Evolutionary conservation across 2,329 filamentous ascomycete species (phyloP).

Genomic region (Pestalotiopsis fici): DNA sequence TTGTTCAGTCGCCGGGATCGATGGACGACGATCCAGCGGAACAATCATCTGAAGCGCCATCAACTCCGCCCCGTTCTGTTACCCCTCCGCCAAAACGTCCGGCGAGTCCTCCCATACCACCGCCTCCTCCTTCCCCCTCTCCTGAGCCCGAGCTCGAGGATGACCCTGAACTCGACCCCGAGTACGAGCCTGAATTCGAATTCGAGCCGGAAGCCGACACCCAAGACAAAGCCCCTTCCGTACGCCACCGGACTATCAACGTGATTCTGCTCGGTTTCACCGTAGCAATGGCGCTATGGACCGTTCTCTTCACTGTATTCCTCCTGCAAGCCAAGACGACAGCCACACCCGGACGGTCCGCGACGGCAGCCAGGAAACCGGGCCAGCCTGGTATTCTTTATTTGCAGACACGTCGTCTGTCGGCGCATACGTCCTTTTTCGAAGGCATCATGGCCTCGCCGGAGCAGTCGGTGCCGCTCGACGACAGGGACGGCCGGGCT

Average conservation of each 20-base stretch:
- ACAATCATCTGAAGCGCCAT: no score
- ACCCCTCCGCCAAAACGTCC: no score
- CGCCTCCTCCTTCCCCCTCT: background rate
- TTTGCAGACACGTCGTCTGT: background rate
- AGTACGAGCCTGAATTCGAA: background rate
- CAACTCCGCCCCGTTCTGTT: no score
- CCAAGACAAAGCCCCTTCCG: background rate
- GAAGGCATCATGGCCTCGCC: background rate
- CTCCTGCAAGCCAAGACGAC: background rate
- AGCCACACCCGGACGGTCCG: background rate
- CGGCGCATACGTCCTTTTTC: conserved; percentile 2
- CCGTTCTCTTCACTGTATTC: background rate
- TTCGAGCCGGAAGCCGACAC: background rate
- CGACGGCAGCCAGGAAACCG: background rate
- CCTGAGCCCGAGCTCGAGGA: background rate
- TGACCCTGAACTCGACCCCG: background rate
- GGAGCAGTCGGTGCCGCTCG: background rate
- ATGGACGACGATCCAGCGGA: no score
- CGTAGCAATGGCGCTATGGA: background rate
- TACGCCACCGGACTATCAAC: background rate
- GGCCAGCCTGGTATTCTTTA: background rate
- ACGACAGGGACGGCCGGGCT: background rate
- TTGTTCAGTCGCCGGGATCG: no score
- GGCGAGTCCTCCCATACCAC: no score
- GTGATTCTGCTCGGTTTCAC: background rate